phyloP scores from a whole-genome alignment of 2,329 filamentous ascomycete species.

The Colletotrichum kahawae region DNA sequence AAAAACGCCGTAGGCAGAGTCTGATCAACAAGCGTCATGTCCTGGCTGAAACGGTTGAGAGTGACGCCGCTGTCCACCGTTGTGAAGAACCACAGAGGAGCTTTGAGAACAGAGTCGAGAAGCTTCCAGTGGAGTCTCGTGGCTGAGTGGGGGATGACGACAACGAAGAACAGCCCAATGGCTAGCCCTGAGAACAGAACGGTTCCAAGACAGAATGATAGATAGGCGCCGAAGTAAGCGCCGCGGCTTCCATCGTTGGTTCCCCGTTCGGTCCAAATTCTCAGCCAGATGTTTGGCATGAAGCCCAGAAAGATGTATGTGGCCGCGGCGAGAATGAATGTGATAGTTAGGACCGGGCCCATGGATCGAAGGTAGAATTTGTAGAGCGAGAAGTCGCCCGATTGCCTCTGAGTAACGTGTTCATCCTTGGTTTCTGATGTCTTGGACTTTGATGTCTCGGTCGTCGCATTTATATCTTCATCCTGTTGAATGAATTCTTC shows the following conservation, averaged over 20 bases:
- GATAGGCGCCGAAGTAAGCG: background rate
- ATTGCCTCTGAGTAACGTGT: background rate
- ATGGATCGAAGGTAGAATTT: background rate
- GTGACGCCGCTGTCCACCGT: slow-evolving; percentile 25
- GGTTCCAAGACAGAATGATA: background rate
- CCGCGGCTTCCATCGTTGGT: background rate
- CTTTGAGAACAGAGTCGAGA: background rate
- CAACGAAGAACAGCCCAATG: background rate
- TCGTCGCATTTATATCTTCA: background rate
- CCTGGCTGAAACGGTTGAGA: slow-evolving; percentile 30
- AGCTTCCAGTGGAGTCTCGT: background rate
- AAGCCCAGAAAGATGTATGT: background rate
- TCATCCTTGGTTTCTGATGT: background rate
- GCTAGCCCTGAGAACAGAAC: background rate
- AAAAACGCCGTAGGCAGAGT: slow-evolving; percentile 24
- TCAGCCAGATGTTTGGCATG: slow-evolving; percentile 10
- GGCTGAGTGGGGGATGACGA: slow-evolving; percentile 4
- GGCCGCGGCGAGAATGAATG: slow-evolving; percentile 13
- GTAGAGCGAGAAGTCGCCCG: slow-evolving; percentile 8
- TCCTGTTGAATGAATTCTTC: background rate
- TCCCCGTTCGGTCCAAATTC: slow-evolving; percentile 13
- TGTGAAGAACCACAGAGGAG: slow-evolving; percentile 26
- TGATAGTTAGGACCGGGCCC: background rate
- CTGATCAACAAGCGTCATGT: slow-evolving; percentile 28
- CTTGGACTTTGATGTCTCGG: background rate